phyloP scores from a whole-genome alignment of 805 yeast genomes.

The Schwanniomyces vanrijiae region DNA sequence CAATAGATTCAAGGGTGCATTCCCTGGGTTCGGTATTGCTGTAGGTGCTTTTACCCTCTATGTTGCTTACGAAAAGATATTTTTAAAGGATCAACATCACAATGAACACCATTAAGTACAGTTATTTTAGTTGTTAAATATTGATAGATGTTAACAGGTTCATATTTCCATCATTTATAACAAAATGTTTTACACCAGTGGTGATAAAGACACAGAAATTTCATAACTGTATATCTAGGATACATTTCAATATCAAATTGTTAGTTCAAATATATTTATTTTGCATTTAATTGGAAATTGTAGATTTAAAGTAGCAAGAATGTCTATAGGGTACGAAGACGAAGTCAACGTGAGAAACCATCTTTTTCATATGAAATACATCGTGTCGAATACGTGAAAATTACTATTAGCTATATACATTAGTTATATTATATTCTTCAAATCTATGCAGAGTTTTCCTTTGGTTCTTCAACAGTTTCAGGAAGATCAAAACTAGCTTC shows the following conservation, averaged over 20 bases:
- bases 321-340: too few species aligned
- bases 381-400: not conserved
- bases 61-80: constrained; percentile 58
- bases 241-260: not conserved
- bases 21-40: constrained; percentile 83
- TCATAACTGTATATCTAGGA: not conserved
- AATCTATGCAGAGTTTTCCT: constrained; percentile 4
- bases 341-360: not conserved
- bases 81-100: constrained; percentile 35
- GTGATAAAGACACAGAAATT: not conserved
- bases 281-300: not conserved
- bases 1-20: constrained; percentile 65
- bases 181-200: not conserved
- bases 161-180: not conserved
- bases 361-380: not conserved
- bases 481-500: constrained; percentile 7
- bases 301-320: not conserved
- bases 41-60: constrained; percentile 71
- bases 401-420: constrained; percentile 4
- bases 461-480: not conserved
- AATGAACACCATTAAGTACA: constrained; percentile 24
- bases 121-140: not conserved
- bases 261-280: constrained; percentile 1
- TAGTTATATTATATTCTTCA: not conserved
- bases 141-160: not conserved